Conservation (phyloP, 306 rosid species). For the Cicer chorassanicum region DNA sequence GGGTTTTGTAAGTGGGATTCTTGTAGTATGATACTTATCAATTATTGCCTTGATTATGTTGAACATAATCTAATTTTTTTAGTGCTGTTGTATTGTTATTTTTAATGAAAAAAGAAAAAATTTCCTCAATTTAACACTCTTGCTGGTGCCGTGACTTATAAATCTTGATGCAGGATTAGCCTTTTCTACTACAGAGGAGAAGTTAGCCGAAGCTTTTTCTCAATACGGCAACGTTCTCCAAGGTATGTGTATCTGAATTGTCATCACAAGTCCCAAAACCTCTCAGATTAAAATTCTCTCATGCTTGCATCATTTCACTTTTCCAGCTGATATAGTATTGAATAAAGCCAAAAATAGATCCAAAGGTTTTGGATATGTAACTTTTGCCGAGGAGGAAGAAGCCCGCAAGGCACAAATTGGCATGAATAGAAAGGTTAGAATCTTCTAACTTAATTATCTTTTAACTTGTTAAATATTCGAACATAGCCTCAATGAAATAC, state of each 20-base stretch:
- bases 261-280: constrained; percentile 6
- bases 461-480: not conserved
- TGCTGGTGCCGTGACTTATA: not conserved
- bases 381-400: constrained; percentile 49
- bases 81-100: not conserved
- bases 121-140: not conserved
- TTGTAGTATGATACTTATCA: constrained; percentile 3
- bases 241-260: constrained; percentile 25
- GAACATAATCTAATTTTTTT: not conserved
- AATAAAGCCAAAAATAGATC: constrained; percentile 40
- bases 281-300: not conserved
- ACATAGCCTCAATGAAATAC: not conserved
- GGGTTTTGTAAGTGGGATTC: not conserved
- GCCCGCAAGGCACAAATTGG: constrained; percentile 41
- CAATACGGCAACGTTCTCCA: constrained; percentile 40
- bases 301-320: constrained; percentile 14
- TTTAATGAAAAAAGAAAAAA: not conserved
- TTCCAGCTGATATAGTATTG: constrained; percentile 42
- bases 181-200: constrained; percentile 46
- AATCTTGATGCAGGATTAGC: constrained; percentile 46
- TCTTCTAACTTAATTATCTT: not conserved
- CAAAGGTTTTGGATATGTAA: constrained; percentile 50
- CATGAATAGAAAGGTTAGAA: constrained; percentile 46
- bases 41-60: constrained; percentile 10
- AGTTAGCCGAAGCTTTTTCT: constrained; percentile 44